Conservation (phyloP, 2,329 filamentous ascomycete species). For the Rhinocladiella mackenziei region DNA sequence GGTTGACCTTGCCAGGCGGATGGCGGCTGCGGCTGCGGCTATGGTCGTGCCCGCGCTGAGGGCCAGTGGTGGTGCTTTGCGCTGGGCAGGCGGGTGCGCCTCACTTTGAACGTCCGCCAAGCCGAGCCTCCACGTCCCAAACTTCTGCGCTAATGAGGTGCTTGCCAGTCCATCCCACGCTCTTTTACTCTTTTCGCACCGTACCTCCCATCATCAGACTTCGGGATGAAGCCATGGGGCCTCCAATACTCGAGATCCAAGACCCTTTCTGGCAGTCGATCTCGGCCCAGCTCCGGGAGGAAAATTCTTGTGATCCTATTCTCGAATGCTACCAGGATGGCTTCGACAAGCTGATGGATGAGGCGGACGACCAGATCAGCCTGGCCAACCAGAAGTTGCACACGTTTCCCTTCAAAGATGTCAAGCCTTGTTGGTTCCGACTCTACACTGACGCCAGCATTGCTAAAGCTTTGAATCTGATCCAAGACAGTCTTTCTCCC, state of each 20-base stretch:
- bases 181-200: too few species aligned
- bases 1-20: too few species aligned
- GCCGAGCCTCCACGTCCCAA: too few species aligned
- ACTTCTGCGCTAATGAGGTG: neutral
- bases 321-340: conserved; percentile 15
- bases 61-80: too few species aligned
- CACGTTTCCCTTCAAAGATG: conserved; percentile 55
- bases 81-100: too few species aligned
- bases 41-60: too few species aligned
- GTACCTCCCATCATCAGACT: neutral
- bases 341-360: conserved; percentile 28
- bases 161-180: too few species aligned
- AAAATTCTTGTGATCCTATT: conserved; percentile 16
- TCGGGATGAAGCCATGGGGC: neutral
- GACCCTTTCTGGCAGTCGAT: conserved; percentile 10
- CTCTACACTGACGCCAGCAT: conserved; percentile 57
- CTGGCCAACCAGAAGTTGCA: conserved; percentile 53
- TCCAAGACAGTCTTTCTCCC: conserved; percentile 25
- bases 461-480: conserved; percentile 40
- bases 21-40: too few species aligned
- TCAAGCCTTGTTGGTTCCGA: conserved; percentile 54
- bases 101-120: neutral
- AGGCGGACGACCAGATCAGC: conserved; percentile 42
- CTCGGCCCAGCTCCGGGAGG: conserved; percentile 4
- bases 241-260: neutral